A percentile compares a stretch with the other conserved stretches of the same genome.
Evolutionary conservation across 495 filamentous ascomycete species (phyloP).

Genomic region (Geopyxis carbonaria): DNA sequence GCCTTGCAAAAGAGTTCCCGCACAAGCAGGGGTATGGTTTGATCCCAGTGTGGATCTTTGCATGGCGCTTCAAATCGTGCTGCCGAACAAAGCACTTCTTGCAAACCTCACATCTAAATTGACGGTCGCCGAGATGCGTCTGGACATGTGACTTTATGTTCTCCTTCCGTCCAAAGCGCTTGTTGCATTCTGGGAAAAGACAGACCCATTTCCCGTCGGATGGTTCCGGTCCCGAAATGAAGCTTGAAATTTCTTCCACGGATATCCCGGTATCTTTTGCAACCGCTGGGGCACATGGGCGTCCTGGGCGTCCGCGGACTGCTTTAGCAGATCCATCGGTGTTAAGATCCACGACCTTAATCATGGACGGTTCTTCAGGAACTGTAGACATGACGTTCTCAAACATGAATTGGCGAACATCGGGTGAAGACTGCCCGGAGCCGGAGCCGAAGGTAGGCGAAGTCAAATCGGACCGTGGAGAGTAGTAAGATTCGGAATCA

Average conservation of each 20-base stretch:
- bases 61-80: slow-evolving; percentile 90
- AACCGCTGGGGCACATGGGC: too few relatives aligned
- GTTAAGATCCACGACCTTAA: too few relatives aligned
- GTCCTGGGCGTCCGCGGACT: too few relatives aligned
- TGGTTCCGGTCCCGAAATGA: slow-evolving; percentile 63
- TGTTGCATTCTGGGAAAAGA: slow-evolving; percentile 59
- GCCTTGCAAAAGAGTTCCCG: slow-evolving; percentile 76
- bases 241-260: slow-evolving; percentile 67
- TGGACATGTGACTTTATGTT: slow-evolving; percentile 97
- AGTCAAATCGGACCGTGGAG: slow-evolving; percentile 26
- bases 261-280: slow-evolving; percentile 58
- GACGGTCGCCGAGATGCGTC: slow-evolving; percentile 87
- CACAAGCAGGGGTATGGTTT: slow-evolving; percentile 87
- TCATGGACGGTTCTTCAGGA: slow-evolving; percentile 11
- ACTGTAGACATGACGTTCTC: slow-evolving; percentile 13
- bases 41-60: slow-evolving; percentile 86
- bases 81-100: slow-evolving; percentile 88
- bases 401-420: not conserved
- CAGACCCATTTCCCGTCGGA: slow-evolving; percentile 72
- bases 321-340: slow-evolving; percentile 13
- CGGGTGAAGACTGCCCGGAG: not conserved
- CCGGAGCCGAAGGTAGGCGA: slow-evolving; percentile 32
- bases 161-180: slow-evolving; percentile 80
- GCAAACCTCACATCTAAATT: slow-evolving; percentile 77
- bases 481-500: slow-evolving; percentile 26